These are phyloP conservation scores for Lipomyces yamadae DNA, from an alignment of 805 yeast genomes.

Conservation along the genomic window DNA sequence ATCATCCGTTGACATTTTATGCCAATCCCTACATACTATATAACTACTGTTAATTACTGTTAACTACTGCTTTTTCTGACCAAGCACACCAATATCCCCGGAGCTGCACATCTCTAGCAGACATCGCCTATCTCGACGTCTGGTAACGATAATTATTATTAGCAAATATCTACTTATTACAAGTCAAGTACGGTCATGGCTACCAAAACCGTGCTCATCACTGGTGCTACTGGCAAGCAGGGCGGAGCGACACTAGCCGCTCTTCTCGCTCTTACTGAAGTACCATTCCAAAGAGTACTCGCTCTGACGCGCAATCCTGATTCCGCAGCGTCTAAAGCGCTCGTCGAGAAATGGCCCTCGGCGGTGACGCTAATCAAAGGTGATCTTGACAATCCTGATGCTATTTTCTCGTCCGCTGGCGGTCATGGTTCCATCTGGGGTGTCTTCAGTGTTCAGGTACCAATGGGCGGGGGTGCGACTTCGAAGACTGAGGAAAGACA, in stretches of 20 bases:
- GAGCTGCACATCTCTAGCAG: too few relatives aligned
- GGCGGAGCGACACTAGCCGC: slow-evolving; percentile 3
- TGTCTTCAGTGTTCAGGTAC: slow-evolving; percentile 15
- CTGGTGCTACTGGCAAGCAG: slow-evolving; percentile 12
- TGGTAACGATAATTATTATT: too few relatives aligned
- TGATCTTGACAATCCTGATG: neutral
- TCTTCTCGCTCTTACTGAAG: neutral
- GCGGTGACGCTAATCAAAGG: neutral
- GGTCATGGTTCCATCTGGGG: slow-evolving; percentile 12
- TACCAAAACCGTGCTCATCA: neutral
- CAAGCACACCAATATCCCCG: too few relatives aligned
- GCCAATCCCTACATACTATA: too few relatives aligned
- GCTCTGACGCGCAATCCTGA: slow-evolving; percentile 7
- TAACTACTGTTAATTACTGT: too few relatives aligned
- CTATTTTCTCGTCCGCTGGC: neutral
- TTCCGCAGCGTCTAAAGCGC: neutral
- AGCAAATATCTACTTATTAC: neutral
- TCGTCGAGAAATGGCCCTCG: neutral
- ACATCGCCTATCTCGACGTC: too few relatives aligned
- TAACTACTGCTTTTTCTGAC: too few relatives aligned
- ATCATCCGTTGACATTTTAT: too few relatives aligned
- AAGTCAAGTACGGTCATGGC: slow-evolving; percentile 1
- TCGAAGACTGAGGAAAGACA: slow-evolving; percentile 8
- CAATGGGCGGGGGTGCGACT: neutral
- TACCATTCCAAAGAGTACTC: neutral